Base-by-base conservation (phyloP, 2,329 filamentous ascomycete genomes). In the Penicillium expansum region DNA sequence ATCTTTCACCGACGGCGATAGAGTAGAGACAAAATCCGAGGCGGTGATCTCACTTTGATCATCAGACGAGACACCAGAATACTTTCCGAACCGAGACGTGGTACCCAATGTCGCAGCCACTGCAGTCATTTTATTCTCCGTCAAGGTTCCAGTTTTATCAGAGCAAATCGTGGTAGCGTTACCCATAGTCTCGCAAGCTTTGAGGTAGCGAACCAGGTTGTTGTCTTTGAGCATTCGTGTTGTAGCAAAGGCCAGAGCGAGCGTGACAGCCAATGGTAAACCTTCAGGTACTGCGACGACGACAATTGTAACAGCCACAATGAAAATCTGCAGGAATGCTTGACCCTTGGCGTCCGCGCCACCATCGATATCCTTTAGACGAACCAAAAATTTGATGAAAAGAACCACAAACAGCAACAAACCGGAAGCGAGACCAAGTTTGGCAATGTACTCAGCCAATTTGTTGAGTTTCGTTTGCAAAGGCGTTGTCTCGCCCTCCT, bases 361-460 rank as follows among this genome's bases (percentile, higher is more conserved):
- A 24, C 63, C 71, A 3, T 71, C 66, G 24, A 82, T 85, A 22
- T 74, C 67, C 3, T 82, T 81, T 7, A 92, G 79, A 18, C 81
- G 74, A 30, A 83, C 88, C 22, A 89, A 73, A 69, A 92, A 93
- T 65, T 90, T 88, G 78, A 92, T 91, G 66, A 92, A 85, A 8
- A 92, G 78, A 7, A 92, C 88, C 48, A 91, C 77, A 68, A 93
- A 93, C n/a, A 93, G 80, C 10, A 92, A 74, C 16, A 90, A 75
- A 52, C 89, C 90, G 45, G 90, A 86, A 58, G 83, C 84, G 63
- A 87, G 85, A 74, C 87, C 87, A 41, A 89, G 80, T 68, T 89
- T 89, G n/a, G 87, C 87, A 65, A 93, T 91, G 67, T 91, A 89
- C 66, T 91, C 89, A 7, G 90, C 90, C 18, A 93, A 79, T 4